These are phyloP conservation scores for Dendrobium nobile DNA, from an alignment of 106 monocot species.

Conservation along the genomic window DNA sequence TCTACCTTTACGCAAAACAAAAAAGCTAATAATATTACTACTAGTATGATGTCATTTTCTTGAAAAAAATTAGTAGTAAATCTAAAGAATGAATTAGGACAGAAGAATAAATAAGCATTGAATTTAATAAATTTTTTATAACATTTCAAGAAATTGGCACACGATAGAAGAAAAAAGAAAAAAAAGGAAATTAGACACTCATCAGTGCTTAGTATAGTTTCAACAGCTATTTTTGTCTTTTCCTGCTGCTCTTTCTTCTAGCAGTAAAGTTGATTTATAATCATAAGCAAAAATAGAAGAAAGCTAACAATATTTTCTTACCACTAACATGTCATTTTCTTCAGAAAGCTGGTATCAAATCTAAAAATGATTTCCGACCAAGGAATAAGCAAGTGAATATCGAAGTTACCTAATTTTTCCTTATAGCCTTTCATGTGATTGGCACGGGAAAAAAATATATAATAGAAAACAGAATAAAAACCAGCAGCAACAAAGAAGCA, in stretches of 20 bases:
- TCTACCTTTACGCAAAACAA: not conserved
- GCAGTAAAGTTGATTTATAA: not conserved
- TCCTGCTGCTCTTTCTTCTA: not conserved
- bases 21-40: not conserved
- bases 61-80: not conserved
- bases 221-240: not conserved
- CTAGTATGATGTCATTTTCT: not conserved
- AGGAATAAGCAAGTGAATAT: not conserved
- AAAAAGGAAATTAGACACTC: not conserved
- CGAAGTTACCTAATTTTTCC: not conserved
- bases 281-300: not conserved
- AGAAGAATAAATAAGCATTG: no score
- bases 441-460: not conserved
- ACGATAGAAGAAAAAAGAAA: no score
- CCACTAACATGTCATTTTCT: not conserved
- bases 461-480: not conserved
- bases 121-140: no score
- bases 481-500: not conserved
- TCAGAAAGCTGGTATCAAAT: not conserved
- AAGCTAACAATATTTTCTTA: not conserved
- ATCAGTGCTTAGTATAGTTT: not conserved
- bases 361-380: not conserved
- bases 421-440: not conserved
- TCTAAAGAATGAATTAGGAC: no score
- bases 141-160: no score